Conservation (phyloP, 225 moss, liverwort and hornwort species). For the Pseudoscleropodium purum region DNA sequence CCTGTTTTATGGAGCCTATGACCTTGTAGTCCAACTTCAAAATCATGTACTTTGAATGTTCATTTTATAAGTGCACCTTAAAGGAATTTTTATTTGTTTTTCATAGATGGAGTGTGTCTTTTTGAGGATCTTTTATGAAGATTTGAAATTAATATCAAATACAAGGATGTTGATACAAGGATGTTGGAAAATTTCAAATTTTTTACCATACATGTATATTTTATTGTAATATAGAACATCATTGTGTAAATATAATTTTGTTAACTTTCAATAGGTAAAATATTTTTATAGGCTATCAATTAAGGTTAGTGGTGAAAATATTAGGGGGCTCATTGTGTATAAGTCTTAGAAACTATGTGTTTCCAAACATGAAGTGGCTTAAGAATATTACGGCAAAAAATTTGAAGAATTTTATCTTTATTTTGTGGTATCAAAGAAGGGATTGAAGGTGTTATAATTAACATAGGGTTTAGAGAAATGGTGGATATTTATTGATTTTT, state of each 20-base stretch:
- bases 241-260: not conserved
- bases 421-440: too few relatives aligned
- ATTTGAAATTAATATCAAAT: not conserved
- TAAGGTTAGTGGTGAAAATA: too few relatives aligned
- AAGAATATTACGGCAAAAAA: not conserved
- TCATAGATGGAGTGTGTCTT: not conserved
- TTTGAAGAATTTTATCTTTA: not conserved
- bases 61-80: not conserved
- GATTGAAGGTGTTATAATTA: not conserved
- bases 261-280: not conserved
- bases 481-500: not conserved
- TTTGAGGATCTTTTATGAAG: not conserved
- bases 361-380: not conserved
- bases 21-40: not conserved
- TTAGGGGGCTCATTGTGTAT: rapidly evolving
- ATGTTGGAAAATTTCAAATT: not conserved
- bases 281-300: not conserved
- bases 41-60: too few relatives aligned
- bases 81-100: not conserved
- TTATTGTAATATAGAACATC: not conserved
- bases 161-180: not conserved
- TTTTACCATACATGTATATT: not conserved
- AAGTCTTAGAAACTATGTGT: too few relatives aligned
- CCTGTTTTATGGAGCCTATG: not conserved
- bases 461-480: not conserved